phyloP scores from a whole-genome alignment of 345 rosid genomes.

The Boechera stricta region DNA sequence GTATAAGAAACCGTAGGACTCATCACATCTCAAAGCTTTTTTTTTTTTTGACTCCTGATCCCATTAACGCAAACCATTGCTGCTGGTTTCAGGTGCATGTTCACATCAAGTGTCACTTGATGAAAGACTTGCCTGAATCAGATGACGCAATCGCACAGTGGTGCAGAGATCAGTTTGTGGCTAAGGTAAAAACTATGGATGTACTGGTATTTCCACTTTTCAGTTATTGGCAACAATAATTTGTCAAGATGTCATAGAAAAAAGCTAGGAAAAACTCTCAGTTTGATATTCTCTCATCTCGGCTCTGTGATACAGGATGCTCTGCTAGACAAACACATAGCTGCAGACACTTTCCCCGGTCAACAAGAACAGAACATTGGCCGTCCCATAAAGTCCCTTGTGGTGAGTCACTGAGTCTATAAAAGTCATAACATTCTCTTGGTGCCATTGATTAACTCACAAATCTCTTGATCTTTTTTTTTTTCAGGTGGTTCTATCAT shows the following conservation, averaged over 20 bases:
- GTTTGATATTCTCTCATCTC: background rate
- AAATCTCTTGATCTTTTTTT: background rate
- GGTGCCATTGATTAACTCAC: constrained; percentile 15
- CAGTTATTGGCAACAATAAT: background rate
- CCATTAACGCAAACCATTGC: background rate
- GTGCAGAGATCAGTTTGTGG: constrained; percentile 88
- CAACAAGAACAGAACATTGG: constrained; percentile 66
- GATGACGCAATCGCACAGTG: constrained; percentile 90
- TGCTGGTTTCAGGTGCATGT: constrained; percentile 72
- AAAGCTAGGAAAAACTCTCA: background rate
- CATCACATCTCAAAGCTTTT: constrained; percentile 19
- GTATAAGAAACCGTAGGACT: constrained; percentile 16
- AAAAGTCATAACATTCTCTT: constrained; percentile 10
- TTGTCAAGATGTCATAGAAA: constrained; percentile 9
- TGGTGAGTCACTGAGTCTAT: constrained; percentile 50
- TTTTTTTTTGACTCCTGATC: background rate
- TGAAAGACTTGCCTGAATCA: constrained; percentile 88
- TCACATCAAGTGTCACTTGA: constrained; percentile 71
- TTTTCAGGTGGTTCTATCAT: constrained; percentile 66
- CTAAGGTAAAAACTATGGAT: constrained; percentile 61
- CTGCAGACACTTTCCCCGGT: constrained; percentile 69
- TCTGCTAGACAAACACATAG: constrained; percentile 72
- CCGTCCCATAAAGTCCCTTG: constrained; percentile 72
- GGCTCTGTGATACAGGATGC: constrained; percentile 59
- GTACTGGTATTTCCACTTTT: background rate